Evolutionary conservation across 805 yeast species (phyloP).

Genomic region (Pichia kluyveri): DNA sequence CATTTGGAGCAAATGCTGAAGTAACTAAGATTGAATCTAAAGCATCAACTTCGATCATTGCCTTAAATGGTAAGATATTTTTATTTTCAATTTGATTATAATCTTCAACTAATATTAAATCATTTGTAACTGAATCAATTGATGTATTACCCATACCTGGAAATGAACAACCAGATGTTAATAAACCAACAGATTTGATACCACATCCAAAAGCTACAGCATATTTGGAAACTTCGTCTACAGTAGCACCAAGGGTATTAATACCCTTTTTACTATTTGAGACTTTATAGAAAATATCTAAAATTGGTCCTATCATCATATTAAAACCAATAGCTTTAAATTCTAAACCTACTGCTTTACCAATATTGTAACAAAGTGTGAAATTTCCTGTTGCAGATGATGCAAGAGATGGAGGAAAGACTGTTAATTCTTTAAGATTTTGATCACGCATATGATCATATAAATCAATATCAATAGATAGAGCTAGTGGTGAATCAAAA

Average conservation of each 20-base stretch:
- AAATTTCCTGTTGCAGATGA: slow-evolving; percentile 44
- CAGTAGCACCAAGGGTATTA: slow-evolving; percentile 49
- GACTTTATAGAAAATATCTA: slow-evolving; percentile 49
- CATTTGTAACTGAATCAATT: slow-evolving; percentile 45
- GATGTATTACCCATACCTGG: slow-evolving; percentile 58
- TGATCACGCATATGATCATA: slow-evolving; percentile 51
- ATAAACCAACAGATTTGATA: slow-evolving; percentile 41
- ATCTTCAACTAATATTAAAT: slow-evolving; percentile 50
- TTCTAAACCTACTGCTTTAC: slow-evolving; percentile 45
- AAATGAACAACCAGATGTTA: slow-evolving; percentile 52
- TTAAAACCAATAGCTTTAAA: slow-evolving; percentile 43
- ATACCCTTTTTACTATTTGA: slow-evolving; percentile 49
- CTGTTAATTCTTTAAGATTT: slow-evolving; percentile 41
- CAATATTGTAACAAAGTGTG: slow-evolving; percentile 40
- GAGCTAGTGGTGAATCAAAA: slow-evolving; percentile 42
- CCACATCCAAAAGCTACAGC: slow-evolving; percentile 47
- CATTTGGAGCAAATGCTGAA: slow-evolving; percentile 56
- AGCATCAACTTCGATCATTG: slow-evolving; percentile 33
- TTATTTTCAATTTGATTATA: slow-evolving; percentile 40
- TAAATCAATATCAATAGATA: slow-evolving; percentile 54
- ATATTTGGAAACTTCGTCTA: slow-evolving; percentile 45
- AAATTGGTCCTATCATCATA: slow-evolving; percentile 50
- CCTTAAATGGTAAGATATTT: slow-evolving; percentile 43
- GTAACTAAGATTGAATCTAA: slow-evolving; percentile 52
- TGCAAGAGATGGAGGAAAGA: slow-evolving; percentile 58